phyloP scores from a whole-genome alignment of 169 alveolate species.

The Plasmodium falciparum region DNA sequence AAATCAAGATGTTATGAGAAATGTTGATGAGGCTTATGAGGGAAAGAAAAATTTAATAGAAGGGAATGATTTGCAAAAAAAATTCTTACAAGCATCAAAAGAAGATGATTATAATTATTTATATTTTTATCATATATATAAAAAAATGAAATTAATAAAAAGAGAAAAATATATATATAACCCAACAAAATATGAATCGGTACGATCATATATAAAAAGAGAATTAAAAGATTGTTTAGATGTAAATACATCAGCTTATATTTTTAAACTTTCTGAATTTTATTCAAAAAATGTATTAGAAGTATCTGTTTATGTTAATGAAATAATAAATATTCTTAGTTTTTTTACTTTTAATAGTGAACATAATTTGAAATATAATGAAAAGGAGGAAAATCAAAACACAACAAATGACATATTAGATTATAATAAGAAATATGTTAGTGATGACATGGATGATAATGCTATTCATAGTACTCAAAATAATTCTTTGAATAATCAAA shows the following conservation, averaged over 20 bases:
- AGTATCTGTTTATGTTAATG: constrained; percentile 62
- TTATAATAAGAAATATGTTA: not conserved
- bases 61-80: not conserved
- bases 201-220: constrained; percentile 60
- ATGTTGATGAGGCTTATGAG: not conserved
- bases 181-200: constrained; percentile 59
- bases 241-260: constrained; percentile 51
- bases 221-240: constrained; percentile 68
- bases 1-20: constrained; percentile 1
- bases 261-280: constrained; percentile 45
- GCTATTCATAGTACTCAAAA: not conserved
- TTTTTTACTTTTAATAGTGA: constrained; percentile 44
- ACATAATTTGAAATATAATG: constrained; percentile 4
- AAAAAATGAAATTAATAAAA: constrained; percentile 47
- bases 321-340: constrained; percentile 42
- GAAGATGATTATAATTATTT: constrained; percentile 57
- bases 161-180: constrained; percentile 48
- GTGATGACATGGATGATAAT: not conserved
- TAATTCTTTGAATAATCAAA: not conserved
- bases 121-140: constrained; percentile 60
- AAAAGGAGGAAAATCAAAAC: not conserved
- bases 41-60: not conserved
- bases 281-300: constrained; percentile 45
- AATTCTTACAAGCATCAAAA: constrained; percentile 49
- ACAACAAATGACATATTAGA: not conserved